Base-by-base conservation (phyloP, 805 yeast species). In the Saccharomycopsis sp. region DNA sequence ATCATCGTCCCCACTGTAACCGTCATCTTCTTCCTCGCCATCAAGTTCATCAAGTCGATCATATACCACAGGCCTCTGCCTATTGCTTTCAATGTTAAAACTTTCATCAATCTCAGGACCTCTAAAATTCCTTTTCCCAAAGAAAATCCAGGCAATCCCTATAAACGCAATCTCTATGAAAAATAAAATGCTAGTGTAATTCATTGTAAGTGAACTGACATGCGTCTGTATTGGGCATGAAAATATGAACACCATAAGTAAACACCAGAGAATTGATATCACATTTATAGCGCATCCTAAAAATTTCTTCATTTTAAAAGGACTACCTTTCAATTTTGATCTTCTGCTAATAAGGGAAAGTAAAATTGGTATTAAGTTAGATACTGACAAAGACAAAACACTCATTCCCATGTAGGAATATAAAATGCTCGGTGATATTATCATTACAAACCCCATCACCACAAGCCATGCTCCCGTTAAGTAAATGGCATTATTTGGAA, bases 351-450 rank as follows among this genome's bases (percentile, higher is more conserved):
- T 56, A 56, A 84, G 56, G 3, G 78, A 72, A n/a, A 79, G 68
- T 0, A 80, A 53, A 21, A 85, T 79, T 2, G 95, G 95, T 13
- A 85, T 76, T 2, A 87, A 79, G 50, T 86, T 81, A 2, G 93
- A 86, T 24, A 83, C 67, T 40, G 87, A 79, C 47, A 85, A 64
- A 2, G 87, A 74, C 17, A 85, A 71, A 2, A 86, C 93, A 7
- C 90, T 80, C 14, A 89, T 80, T 0, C 94, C 93, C 65, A 85
- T 77, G 59, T 85, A 85, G 3, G 94, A 88, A 59, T 81, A 81
- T 61, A 85, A 82, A 0, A 93, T 88, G 5, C 88, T 75, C 4
- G 78, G 66, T 0, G 90, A 82, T 1, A 85, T 60, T 36, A 85
- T 62, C 2, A 89, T 82, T 33, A 85, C 65, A 5, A 79, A 59